phyloP scores from a whole-genome alignment of 768 basidiomycete species.

The Rhizopogon salebrosus region DNA sequence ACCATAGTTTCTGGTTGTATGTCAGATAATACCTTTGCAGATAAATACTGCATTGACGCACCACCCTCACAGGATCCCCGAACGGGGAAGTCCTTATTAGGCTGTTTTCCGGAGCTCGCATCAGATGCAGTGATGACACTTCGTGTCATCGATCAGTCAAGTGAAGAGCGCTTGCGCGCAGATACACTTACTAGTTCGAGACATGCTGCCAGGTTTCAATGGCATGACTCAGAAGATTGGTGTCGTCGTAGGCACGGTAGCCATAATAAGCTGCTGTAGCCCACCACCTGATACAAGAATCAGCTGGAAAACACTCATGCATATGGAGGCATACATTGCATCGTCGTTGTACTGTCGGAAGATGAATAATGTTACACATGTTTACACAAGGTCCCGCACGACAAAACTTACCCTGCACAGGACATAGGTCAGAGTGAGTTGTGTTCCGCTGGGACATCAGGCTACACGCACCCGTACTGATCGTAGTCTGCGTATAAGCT shows the following conservation, averaged over 20 bases:
- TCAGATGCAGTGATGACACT: slow-evolving; percentile 41
- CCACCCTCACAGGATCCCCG: slow-evolving; percentile 39
- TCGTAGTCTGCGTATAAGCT: slow-evolving; percentile 2
- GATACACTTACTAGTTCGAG: slow-evolving; percentile 35
- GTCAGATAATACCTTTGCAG: neutral
- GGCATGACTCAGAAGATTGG: slow-evolving; percentile 37
- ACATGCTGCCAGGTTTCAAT: slow-evolving; percentile 46
- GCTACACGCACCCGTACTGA: slow-evolving; percentile 5
- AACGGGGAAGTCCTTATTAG: slow-evolving; percentile 38
- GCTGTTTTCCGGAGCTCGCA: slow-evolving; percentile 30
- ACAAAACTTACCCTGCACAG: neutral
- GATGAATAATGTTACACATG: neutral
- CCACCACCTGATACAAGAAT: slow-evolving; percentile 36
- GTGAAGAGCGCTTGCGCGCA: neutral
- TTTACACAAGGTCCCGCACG: neutral
- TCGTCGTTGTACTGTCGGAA: slow-evolving; percentile 5
- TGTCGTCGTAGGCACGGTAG: slow-evolving; percentile 42
- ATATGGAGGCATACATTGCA: slow-evolving; percentile 1
- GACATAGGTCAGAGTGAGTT: neutral
- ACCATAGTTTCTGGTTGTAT: slow-evolving; percentile 38
- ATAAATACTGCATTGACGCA: slow-evolving; percentile 15
- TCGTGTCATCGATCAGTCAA: neutral
- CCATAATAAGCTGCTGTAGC: slow-evolving; percentile 47
- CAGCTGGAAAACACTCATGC: neutral
- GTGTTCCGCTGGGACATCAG: too few species aligned